Conservation (phyloP, 164 flowering plant genomes). For the Macadamia integrifolia region DNA sequence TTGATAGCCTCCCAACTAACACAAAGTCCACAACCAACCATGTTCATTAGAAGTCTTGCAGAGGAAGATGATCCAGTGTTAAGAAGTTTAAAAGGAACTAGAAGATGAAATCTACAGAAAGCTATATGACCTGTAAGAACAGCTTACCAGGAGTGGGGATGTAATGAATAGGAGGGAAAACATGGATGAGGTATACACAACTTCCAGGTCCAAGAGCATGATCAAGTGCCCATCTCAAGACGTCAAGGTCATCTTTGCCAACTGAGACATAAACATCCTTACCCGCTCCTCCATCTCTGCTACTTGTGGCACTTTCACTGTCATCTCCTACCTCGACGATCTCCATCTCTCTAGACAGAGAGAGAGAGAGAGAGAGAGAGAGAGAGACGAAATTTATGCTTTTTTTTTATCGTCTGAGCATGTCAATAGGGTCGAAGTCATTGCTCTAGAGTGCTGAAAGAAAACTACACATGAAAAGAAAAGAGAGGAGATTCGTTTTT, state of each 20-base stretch:
- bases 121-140: too few relatives aligned
- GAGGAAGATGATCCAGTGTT: too few relatives aligned
- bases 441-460: not conserved
- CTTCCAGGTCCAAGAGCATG: conserved; percentile 39
- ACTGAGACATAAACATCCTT: conserved; percentile 72
- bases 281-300: conserved; percentile 14
- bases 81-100: not conserved
- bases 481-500: conserved; percentile 3
- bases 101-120: not conserved
- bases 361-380: too few relatives aligned
- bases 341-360: too few relatives aligned
- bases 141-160: conserved; percentile 71
- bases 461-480: too few relatives aligned
- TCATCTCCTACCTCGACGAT: conserved; percentile 63
- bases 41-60: not conserved
- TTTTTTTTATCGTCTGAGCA: conserved; percentile 13
- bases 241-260: conserved; percentile 63
- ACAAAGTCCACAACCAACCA: not conserved
- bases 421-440: conserved; percentile 8
- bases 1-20: conserved; percentile 71
- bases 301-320: conserved; percentile 20
- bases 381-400: too few relatives aligned
- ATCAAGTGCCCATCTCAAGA: conserved; percentile 68
- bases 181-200: conserved; percentile 68
- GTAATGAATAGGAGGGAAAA: conserved; percentile 51